Evolutionary conservation across 2,329 filamentous ascomycete species (phyloP).

Genomic region (Canariomyces notabilis): DNA sequence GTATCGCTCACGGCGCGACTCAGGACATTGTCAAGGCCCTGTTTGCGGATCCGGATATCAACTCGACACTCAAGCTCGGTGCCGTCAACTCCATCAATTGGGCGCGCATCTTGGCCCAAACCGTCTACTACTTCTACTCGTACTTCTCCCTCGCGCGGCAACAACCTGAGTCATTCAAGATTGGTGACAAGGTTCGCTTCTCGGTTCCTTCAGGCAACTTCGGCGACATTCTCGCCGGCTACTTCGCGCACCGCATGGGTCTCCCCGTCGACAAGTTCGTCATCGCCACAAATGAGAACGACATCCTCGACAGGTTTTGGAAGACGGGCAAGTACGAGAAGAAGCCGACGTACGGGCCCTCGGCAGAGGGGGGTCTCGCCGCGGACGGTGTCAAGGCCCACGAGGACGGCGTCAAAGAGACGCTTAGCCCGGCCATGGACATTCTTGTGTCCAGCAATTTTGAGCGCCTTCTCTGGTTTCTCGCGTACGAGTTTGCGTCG

Average conservation of each 20-base stretch:
- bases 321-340: slow-evolving; percentile 87
- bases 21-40: slow-evolving; percentile 89
- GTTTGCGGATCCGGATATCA: slow-evolving; percentile 80
- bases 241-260: slow-evolving; percentile 61
- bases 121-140: slow-evolving; percentile 93
- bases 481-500: slow-evolving; percentile 67
- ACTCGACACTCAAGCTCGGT: slow-evolving; percentile 75
- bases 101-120: slow-evolving; percentile 91
- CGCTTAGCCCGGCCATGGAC: slow-evolving; percentile 93
- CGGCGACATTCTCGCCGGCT: slow-evolving; percentile 87
- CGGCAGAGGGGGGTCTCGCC: slow-evolving; percentile 59
- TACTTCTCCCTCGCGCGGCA: slow-evolving; percentile 72
- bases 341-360: slow-evolving; percentile 55
- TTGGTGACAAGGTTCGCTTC: slow-evolving; percentile 69
- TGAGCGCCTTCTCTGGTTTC: slow-evolving; percentile 89
- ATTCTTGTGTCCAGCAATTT: slow-evolving; percentile 96
- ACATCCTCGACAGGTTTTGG: slow-evolving; percentile 95
- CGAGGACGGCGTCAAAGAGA: slow-evolving; percentile 78
- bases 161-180: slow-evolving; percentile 53
- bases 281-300: slow-evolving; percentile 94
- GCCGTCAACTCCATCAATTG: slow-evolving; percentile 98
- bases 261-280: slow-evolving; percentile 82
- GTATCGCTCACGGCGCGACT: not conserved
- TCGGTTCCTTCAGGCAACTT: slow-evolving; percentile 96
- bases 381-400: slow-evolving; percentile 60